A percentile compares a stretch with the other conserved stretches of the same genome.
Evolutionary conservation across 176 grass and related monocot genomes (phyloP).

Genomic region (Oryza officinalis): DNA sequence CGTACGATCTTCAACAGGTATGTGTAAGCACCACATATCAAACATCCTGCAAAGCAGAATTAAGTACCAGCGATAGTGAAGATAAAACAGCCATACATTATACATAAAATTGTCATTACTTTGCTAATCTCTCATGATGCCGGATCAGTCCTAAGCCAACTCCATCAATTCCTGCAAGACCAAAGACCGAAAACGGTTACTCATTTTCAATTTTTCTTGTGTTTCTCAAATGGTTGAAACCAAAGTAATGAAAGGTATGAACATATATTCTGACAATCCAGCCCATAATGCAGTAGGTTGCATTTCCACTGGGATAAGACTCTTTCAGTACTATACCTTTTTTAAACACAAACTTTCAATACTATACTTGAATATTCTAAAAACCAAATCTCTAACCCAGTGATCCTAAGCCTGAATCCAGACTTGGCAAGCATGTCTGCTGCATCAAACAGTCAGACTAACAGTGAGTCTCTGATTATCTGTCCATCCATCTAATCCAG

Average conservation of each 20-base stretch:
- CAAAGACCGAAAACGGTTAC: neutral
- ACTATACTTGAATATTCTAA: neutral
- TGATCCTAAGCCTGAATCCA: neutral
- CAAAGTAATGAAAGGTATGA: no score
- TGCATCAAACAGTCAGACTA: neutral
- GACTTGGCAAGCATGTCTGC: neutral
- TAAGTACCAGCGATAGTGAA: neutral
- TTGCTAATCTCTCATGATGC: conserved; percentile 72
- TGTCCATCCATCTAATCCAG: neutral
- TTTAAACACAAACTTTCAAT: no score
- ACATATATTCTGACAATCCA: neutral
- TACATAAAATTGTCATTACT: conserved; percentile 46
- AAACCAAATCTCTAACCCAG: neutral
- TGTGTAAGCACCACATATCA: conserved; percentile 87
- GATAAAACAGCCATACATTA: neutral
- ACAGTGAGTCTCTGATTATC: neutral
- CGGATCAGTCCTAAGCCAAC: conserved; percentile 74
- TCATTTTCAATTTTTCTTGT: neutral
- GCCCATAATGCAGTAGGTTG: neutral
- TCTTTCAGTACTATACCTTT: no score
- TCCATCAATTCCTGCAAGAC: conserved; percentile 74
- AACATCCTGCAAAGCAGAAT: conserved; percentile 60
- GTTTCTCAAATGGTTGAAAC: neutral
- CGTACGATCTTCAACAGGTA: conserved; percentile 75
- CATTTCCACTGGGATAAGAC: neutral